Conservation (phyloP, 768 basidiomycete genomes). For the Mycena olivaceomarginata region DNA sequence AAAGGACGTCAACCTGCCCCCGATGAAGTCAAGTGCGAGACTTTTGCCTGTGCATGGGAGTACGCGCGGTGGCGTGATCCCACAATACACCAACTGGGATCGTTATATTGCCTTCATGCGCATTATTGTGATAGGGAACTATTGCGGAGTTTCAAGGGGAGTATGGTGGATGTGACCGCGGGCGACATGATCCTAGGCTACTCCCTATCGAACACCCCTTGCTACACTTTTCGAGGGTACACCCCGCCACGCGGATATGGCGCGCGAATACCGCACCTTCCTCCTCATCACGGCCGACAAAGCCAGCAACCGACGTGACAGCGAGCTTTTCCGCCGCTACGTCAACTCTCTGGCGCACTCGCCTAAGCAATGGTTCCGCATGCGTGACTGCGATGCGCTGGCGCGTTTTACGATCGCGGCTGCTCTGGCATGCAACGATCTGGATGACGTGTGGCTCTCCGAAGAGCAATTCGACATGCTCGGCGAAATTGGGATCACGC, state of each 20-base stretch:
- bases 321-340: conserved; percentile 9
- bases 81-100: conserved; percentile 4
- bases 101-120: conserved; percentile 9
- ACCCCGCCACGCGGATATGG: neutral
- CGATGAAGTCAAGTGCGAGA: conserved; percentile 1
- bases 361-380: conserved; percentile 3
- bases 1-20: neutral
- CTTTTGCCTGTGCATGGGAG: neutral
- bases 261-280: neutral
- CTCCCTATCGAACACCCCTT: neutral
- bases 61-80: conserved; percentile 11
- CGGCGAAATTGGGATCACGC: conserved; percentile 1
- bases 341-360: neutral
- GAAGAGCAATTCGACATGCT: conserved; percentile 2
- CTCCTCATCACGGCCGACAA: conserved; percentile 3
- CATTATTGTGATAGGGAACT: neutral
- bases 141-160: neutral
- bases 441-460: neutral
- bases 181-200: conserved; percentile 4
- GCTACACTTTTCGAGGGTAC: neutral
- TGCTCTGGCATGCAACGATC: conserved; percentile 14
- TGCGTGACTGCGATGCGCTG: neutral
- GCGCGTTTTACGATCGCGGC: conserved; percentile 1
- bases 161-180: neutral
- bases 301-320: neutral